These are phyloP conservation scores for Colletotrichum tanaceti DNA, from an alignment of 2,329 filamentous ascomycete species.

Conservation along the genomic window DNA sequence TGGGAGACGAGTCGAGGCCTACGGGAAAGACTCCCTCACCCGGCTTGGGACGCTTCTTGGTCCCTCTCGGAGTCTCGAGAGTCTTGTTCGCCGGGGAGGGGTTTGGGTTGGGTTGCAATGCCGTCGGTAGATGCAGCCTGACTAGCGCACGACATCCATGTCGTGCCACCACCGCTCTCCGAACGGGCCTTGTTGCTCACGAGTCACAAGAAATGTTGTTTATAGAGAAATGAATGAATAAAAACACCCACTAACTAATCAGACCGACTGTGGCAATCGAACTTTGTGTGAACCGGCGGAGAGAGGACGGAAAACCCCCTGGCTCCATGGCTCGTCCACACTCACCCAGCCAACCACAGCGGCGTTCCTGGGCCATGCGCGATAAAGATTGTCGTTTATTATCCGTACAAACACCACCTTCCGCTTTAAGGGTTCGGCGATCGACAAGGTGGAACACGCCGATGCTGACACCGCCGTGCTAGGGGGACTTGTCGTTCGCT, in stretches of 20 bases:
- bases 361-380: conserved; percentile 37
- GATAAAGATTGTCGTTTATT: conserved; percentile 38
- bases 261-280: neutral
- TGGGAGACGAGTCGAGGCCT: too few relatives aligned
- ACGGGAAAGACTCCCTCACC: conserved; percentile 35
- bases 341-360: conserved; percentile 35
- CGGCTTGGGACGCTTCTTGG: conserved; percentile 7
- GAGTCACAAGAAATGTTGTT: neutral
- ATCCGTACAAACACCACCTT: conserved; percentile 31
- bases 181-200: neutral
- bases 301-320: neutral
- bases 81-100: neutral
- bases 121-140: conserved; percentile 36
- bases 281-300: neutral
- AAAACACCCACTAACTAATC: too few relatives aligned
- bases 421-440: conserved; percentile 28
- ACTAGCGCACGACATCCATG: conserved; percentile 35
- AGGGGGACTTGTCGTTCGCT: neutral
- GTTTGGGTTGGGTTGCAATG: conserved; percentile 23
- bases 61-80: neutral
- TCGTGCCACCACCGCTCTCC: conserved; percentile 4
- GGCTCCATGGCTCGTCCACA: neutral
- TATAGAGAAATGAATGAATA: too few relatives aligned
- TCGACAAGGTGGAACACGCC: conserved; percentile 18
- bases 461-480: conserved; percentile 21